phyloP scores from a whole-genome alignment of 2,329 filamentous ascomycete species.

The Malbranchea zuffiana region DNA sequence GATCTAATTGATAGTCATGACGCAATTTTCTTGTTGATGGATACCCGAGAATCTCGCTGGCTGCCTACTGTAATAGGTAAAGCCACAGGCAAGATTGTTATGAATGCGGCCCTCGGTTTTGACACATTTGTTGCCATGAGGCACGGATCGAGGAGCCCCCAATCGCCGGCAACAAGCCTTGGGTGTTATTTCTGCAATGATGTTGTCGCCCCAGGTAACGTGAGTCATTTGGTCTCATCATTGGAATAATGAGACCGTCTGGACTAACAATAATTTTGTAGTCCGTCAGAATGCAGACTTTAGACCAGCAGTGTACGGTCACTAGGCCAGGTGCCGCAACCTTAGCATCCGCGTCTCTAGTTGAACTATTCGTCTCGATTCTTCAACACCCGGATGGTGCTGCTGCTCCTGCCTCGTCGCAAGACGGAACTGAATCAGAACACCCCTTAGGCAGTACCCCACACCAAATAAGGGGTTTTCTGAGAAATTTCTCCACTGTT shows the following conservation, averaged over 20 bases:
- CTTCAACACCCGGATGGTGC: constrained; percentile 64
- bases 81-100: constrained; percentile 80
- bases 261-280: too few relatives aligned
- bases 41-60: constrained; percentile 89
- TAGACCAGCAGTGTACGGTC: constrained; percentile 97
- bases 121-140: constrained; percentile 97
- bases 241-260: constrained; percentile 3
- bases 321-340: constrained; percentile 86
- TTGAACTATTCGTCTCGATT: constrained; percentile 78
- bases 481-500: constrained; percentile 49
- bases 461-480: constrained; percentile 53
- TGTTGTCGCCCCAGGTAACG: constrained; percentile 85
- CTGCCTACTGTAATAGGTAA: constrained; percentile 94
- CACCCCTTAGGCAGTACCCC: constrained; percentile 46
- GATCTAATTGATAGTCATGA: constrained; percentile 74
- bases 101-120: constrained; percentile 93
- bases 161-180: constrained; percentile 53
- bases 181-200: constrained; percentile 99
- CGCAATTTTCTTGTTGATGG: constrained; percentile 92
- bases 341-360: constrained; percentile 80
- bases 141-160: constrained; percentile 59
- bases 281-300: constrained; percentile 87
- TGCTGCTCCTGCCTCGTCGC: constrained; percentile 30
- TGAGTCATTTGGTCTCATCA: constrained; percentile 40
- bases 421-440: constrained; percentile 33